These are phyloP conservation scores for Lactifluus rugatus DNA, from an alignment of 768 basidiomycete species.

Conservation along the genomic window DNA sequence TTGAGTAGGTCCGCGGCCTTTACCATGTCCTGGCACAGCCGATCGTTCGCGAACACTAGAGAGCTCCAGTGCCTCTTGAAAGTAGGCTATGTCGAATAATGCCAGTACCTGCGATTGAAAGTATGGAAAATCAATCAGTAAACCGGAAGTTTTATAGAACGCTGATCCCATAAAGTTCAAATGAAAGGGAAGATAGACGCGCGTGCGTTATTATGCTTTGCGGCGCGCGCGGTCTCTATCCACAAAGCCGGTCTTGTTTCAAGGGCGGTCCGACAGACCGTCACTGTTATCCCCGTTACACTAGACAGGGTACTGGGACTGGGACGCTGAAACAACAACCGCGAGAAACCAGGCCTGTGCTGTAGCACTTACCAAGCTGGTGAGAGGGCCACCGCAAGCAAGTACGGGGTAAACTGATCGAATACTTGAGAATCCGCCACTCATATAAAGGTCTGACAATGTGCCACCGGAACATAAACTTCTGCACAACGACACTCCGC, in stretches of 20 bases:
- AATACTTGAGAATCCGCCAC: too few relatives aligned
- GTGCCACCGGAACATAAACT: too few relatives aligned
- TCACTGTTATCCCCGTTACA: too few relatives aligned
- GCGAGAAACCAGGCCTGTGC: too few relatives aligned
- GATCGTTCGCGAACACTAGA: background rate
- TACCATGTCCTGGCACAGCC: background rate
- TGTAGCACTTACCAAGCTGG: too few relatives aligned
- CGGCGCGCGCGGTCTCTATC: background rate
- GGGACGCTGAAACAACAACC: too few relatives aligned
- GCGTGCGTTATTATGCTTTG: background rate
- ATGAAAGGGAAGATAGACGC: background rate
- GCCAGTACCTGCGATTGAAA: background rate
- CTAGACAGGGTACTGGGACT: too few relatives aligned
- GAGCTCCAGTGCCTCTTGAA: background rate
- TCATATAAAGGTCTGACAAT: too few relatives aligned
- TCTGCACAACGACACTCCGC: too few relatives aligned
- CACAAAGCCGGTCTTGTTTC: background rate
- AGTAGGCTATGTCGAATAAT: background rate
- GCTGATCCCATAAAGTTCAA: background rate
- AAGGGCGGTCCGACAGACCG: background rate
- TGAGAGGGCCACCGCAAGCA: too few relatives aligned
- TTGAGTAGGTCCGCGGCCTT: slow-evolving; percentile 3
- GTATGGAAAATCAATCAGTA: background rate
- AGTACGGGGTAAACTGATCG: too few relatives aligned
- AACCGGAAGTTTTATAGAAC: background rate